A percentile compares a stretch with the other conserved stretches of the same genome.
These are phyloP conservation scores for Coniochaeta prunicola DNA, from an alignment of 2,329 filamentous ascomycete genomes.

Conservation along the genomic window DNA sequence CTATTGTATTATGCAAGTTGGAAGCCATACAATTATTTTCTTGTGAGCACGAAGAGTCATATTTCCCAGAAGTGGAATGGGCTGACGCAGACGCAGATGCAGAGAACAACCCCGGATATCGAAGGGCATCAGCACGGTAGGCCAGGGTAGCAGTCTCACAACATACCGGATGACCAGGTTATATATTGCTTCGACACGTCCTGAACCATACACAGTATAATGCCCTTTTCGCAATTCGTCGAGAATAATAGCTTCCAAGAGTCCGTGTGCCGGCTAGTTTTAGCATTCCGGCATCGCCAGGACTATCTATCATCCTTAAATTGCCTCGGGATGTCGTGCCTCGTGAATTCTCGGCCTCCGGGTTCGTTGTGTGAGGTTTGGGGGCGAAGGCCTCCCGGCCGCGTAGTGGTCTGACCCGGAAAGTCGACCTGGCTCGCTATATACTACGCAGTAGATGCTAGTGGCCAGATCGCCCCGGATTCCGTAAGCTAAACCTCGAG, in stretches of 20 bases:
- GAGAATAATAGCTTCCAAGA: neutral
- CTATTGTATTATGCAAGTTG: constrained; percentile 18
- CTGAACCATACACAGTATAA: neutral
- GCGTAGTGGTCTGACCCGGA: neutral
- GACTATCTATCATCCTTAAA: neutral
- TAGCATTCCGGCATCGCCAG: neutral
- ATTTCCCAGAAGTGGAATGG: neutral
- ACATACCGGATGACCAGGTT: neutral
- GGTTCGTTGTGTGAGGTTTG: neutral
- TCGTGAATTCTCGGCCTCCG: neutral
- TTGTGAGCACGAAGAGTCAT: neutral
- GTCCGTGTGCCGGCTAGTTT: neutral
- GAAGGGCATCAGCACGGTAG: neutral
- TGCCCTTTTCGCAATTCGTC: neutral
- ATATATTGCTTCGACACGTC: neutral
- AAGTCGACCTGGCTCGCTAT: no score
- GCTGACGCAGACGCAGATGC: no score
- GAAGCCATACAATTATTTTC: neutral
- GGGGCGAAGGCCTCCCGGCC: neutral
- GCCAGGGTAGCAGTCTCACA: neutral
- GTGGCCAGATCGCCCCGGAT: neutral
- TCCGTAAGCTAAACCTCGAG: constrained; percentile 3
- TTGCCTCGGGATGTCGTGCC: neutral
- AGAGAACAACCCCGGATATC: neutral
- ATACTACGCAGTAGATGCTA: neutral